Conservation (phyloP, 2,329 filamentous ascomycete species). For the Ceratocystis smalleyi region DNA sequence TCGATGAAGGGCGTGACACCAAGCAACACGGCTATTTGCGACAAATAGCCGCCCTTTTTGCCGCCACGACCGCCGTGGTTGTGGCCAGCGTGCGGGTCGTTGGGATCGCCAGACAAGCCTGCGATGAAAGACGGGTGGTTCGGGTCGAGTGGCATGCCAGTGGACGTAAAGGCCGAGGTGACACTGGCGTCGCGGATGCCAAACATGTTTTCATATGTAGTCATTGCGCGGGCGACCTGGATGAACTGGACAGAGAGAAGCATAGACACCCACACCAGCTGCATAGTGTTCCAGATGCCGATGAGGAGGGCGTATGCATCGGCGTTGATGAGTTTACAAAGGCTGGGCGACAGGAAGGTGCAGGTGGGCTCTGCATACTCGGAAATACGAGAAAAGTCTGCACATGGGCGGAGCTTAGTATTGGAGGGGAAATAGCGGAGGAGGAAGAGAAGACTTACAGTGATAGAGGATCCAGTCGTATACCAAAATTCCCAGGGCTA, state of each 20-base stretch:
- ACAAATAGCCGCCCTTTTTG: constrained; percentile 48
- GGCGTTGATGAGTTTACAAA: constrained; percentile 64
- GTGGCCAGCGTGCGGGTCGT: constrained; percentile 29
- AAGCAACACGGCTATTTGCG: constrained; percentile 68
- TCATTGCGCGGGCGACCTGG: constrained; percentile 82
- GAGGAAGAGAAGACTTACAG: constrained; percentile 37
- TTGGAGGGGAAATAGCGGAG: constrained; percentile 5
- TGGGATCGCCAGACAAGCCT: constrained; percentile 32
- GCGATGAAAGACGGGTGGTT: constrained; percentile 44
- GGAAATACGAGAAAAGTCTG: constrained; percentile 49
- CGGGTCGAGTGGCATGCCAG: constrained; percentile 54
- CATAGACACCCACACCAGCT: constrained; percentile 95
- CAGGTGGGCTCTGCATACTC: constrained; percentile 42
- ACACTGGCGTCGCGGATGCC: constrained; percentile 52
- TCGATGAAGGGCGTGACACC: constrained; percentile 90
- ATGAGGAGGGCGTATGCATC: constrained; percentile 76
- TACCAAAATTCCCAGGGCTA: constrained; percentile 59
- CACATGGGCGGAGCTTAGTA: constrained; percentile 21
- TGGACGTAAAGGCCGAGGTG: constrained; percentile 62
- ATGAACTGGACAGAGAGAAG: constrained; percentile 84
- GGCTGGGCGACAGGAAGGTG: constrained; percentile 54
- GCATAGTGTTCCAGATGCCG: constrained; percentile 62
- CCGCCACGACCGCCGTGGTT: constrained; percentile 29
- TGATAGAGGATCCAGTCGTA: constrained; percentile 58
- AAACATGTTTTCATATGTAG: constrained; percentile 93